Evolutionary conservation across 176 grass and related monocot species (phyloP).

Genomic region (Rhynchospora breviuscula): DNA sequence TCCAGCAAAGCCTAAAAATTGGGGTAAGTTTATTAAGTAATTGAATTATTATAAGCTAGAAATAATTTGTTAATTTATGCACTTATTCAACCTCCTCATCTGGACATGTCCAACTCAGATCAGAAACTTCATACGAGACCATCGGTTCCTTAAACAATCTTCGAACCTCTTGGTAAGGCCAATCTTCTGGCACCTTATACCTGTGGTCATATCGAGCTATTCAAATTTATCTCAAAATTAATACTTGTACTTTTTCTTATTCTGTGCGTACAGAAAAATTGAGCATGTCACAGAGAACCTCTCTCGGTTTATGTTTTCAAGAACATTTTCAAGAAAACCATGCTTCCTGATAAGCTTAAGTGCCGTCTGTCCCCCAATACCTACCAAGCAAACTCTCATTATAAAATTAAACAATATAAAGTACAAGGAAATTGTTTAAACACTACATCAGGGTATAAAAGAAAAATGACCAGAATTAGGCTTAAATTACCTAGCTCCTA

Average conservation of each 20-base stretch:
- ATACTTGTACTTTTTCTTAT: neutral
- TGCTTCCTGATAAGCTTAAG: conserved; percentile 87
- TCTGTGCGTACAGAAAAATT: neutral
- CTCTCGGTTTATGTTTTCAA: conserved; percentile 71
- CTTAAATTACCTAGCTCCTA: neutral
- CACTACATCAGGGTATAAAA: conserved; percentile 2
- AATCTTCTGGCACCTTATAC: conserved; percentile 78
- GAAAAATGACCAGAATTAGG: neutral
- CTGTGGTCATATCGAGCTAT: conserved; percentile 28
- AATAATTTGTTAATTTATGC: neutral
- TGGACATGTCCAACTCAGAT: conserved; percentile 55
- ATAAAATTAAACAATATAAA: neutral
- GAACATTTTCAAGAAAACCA: conserved; percentile 74
- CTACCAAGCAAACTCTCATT: conserved; percentile 28
- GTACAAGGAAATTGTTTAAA: conserved; percentile 16
- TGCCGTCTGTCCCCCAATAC: conserved; percentile 86
- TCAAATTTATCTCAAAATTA: neutral
- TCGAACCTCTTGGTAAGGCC: conserved; percentile 89
- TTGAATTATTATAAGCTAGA: neutral
- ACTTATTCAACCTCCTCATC: conserved; percentile 53
- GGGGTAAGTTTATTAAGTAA: conserved; percentile 26
- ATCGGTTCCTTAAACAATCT: conserved; percentile 73
- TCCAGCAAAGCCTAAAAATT: conserved; percentile 49
- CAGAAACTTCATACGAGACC: conserved; percentile 54
- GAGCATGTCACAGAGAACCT: conserved; percentile 36